These are phyloP conservation scores for Xylariaceae sp. DNA, from an alignment of 2,329 filamentous ascomycete species.

Conservation along the genomic window DNA sequence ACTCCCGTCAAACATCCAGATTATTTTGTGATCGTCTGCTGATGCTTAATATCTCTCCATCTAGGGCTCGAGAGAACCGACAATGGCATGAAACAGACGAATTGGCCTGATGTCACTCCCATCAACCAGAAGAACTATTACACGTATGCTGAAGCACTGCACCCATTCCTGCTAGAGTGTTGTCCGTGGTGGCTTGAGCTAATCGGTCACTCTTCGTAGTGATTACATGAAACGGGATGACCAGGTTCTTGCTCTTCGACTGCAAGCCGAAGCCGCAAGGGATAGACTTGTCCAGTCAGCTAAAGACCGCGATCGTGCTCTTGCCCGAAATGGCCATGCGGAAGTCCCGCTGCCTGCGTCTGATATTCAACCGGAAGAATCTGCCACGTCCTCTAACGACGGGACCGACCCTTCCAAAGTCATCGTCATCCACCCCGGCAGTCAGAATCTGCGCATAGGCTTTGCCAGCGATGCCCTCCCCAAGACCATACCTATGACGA, in stretches of 20 bases:
- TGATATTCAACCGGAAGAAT: conserved; percentile 55
- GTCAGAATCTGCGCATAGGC: conserved; percentile 90
- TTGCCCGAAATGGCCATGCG: conserved; percentile 67
- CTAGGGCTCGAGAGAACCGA: conserved; percentile 90
- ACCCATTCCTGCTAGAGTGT: neutral
- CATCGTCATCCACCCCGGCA: conserved; percentile 91
- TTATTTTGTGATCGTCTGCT: neutral
- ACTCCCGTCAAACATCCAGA: neutral
- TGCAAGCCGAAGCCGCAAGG: conserved; percentile 80
- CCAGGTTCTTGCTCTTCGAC: conserved; percentile 81
- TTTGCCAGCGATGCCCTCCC: conserved; percentile 93
- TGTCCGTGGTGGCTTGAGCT: neutral
- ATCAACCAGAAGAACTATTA: conserved; percentile 99
- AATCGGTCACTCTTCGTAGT: conserved; percentile 41
- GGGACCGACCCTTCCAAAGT: conserved; percentile 77
- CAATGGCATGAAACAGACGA: conserved; percentile 95
- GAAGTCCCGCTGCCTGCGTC: conserved; percentile 57
- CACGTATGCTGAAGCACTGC: conserved; percentile 55
- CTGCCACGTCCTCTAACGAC: conserved; percentile 49
- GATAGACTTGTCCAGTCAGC: conserved; percentile 79
- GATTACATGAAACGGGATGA: conserved; percentile 99
- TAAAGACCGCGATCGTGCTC: conserved; percentile 78
- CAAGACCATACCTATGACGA: conserved; percentile 88
- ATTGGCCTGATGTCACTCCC: conserved; percentile 84
- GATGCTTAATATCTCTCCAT: neutral